These are phyloP conservation scores for Rhododendron ferrugineum DNA, from an alignment of 148 eudicot genomes.

Conservation along the genomic window DNA sequence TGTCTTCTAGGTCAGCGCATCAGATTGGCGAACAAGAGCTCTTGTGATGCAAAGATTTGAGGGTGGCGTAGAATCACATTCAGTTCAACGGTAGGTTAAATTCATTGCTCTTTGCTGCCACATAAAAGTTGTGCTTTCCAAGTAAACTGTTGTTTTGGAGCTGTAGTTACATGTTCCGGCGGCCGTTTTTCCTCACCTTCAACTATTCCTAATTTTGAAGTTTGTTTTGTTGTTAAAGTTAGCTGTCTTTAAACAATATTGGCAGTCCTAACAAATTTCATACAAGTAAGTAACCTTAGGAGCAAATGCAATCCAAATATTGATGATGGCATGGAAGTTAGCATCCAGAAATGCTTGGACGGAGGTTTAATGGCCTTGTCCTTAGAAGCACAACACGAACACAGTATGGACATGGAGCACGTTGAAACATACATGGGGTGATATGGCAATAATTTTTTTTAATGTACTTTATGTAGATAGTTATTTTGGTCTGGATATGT, in stretches of 20 bases:
- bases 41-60: conserved; percentile 79
- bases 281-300: background rate
- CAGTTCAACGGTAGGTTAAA: conserved; percentile 60
- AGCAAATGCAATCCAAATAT: background rate
- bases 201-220: background rate
- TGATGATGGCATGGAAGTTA: background rate
- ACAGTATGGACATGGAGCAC: background rate
- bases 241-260: background rate
- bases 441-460: background rate
- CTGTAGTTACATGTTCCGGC: background rate
- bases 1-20: conserved; percentile 71
- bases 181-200: background rate
- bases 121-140: background rate
- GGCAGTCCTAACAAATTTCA: background rate
- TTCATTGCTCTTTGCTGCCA: conserved; percentile 6
- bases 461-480: background rate
- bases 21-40: conserved; percentile 94
- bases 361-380: background rate
- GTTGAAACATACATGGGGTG: background rate
- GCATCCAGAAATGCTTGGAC: background rate
- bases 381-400: background rate
- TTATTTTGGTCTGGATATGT: background rate
- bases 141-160: background rate
- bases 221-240: background rate
- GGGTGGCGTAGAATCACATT: conserved; percentile 80